Base-by-base conservation (phyloP, 2,329 filamentous ascomycete species). In the Aspergillus spinulosporus region DNA sequence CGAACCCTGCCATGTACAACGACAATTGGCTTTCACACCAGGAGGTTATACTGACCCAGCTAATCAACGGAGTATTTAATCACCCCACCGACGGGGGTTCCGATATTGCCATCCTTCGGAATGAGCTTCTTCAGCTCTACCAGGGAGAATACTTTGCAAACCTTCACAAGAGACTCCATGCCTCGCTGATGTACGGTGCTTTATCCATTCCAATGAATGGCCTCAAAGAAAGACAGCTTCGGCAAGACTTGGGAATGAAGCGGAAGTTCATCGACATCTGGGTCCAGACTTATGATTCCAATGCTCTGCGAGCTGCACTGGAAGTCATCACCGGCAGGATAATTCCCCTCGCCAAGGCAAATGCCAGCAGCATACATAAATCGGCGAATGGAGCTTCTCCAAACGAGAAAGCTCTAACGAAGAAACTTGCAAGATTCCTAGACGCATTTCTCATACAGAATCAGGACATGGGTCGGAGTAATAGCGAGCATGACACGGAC, bases 21-120 rank as follows among this genome's bases (percentile, higher is more conserved):
- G 83, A 86, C 45, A 76, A 80, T 54, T 87, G 84, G 84, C 79
- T 87, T 37, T 76, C 74, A 9, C 80, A 86, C 58, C 84, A 87
- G 64, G 84, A 87, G 64, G 73, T 82, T 21, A 80, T 82, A 37
- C 79, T 87, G 44, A 83, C 83, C 0, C 84, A 86, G 64, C 72
- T 87, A 5, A 68, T 84, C 46, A 88, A 87, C 66, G 74, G 74
- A 11, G 70, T 86, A 47, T 83, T 85, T 62, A 69, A 78, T 36
- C 67, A 74, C 3, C 68, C 72, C 0, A 57, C 58, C 50, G 52
- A 59, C 2, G 57, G 59, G 4, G 31, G 48, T 31, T 47, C 49
- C 29, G 68, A 69, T 64, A 54, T 64, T n/a, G 57, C 66, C 46
- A 48, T 52, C 11, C 63, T 84, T 39, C 73, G 82, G 53, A 74